Evolutionary conservation across 495 filamentous ascomycete genomes (phyloP), one percentile per base, ranked within the genome.

Genomic region (Hypomontagnella submonticulosa): DNA sequence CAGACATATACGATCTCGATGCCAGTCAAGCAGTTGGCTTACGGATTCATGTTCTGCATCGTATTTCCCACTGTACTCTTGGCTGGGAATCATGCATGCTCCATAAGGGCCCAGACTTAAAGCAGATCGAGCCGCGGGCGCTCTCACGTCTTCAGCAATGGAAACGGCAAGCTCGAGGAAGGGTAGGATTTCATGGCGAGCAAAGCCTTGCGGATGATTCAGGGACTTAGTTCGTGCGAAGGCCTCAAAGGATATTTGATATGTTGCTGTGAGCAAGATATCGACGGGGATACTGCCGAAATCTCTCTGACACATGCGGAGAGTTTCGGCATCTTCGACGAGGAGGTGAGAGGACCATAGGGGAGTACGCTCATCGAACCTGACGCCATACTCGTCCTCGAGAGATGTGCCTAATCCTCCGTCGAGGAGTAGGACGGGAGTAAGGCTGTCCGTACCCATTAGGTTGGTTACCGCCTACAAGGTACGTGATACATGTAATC

Each of bases 321-420:
- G 79, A 1, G 79, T 87, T 11, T 73, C 53, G 7, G 79, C 81
- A 51, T 76, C 73, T 41, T 75, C 71, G 51, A 89, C 57, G 9
- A 90, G 80, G 15, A 88, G 77, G 61, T 90, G 83, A 0, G 86
- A 86, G 3, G 88, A 87, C 88, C 88, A 90, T 23, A 90, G 78
- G 0, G 88, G 88, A 0, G 79, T 87, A n/a, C 64, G 50, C 34
- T 77, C 71, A 38, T 73, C 62, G 71, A 88, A 88, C 36, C 63
- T 74, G 52, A 79, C 72, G 30, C 73, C 66, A 65, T 86, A 82
- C 12, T 79, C 74, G 15, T 84, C 82, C 71, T 87, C 80, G 10
- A 90, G 85, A 12, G 87, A 83, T 16, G 88, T 89, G 13, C 88
- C 88, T 0, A 90, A 80, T 9, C 88, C 88, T 34, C 88, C 88